Base-by-base conservation (phyloP, 768 basidiomycete species). In the Daedaleopsis sinensis region DNA sequence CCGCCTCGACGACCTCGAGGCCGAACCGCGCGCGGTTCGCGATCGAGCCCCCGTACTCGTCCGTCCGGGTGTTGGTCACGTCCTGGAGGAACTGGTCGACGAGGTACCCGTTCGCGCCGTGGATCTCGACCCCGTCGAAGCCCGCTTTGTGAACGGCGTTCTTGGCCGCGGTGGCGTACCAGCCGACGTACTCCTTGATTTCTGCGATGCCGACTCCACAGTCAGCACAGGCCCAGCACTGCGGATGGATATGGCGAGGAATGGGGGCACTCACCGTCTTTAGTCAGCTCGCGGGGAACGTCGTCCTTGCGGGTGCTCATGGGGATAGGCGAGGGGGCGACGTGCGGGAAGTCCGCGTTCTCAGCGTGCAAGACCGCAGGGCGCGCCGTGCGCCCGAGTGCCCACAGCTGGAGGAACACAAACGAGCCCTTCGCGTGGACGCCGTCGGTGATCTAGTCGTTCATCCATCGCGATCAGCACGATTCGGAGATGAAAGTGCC, bases 371-470 rank as follows among this genome's bases (percentile, higher is more conserved):
- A 72, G 38, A 74, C 51, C 0, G 67, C 62, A n/a, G 72, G 64
- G 24, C 69, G 56, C 7, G 80, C 81, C 0, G 73, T 66, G 1
- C 84, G 79, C 0, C 84, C 87, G 1, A 84, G 67, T 0, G 86
- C 86, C 78, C 85, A 84, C 1, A 86, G 77, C 68, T 89, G 87
- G 21, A 80, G 59, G 69, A 76, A 85, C 27, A 88, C 80, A 68
- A 72, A 79, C 0, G 78, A 82, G 7, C 79, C 79, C 50, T 81
- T 76, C 6, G 77, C 78, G 66, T 89, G 88, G 0, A 88, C 86
- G 0, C 78, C 81, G 11, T 82, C 78, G 15, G 80, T 82, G 19
- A 92, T 70, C 84, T 85, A 5, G 5, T 21, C 47, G 23, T 13
- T 11, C n/a, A n/a, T n/a, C n/a, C n/a, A n/a, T n/a, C n/a, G n/a